Evolutionary conservation across 768 basidiomycete genomes (phyloP).

Genomic region (Xerocomus potaroensis): DNA sequence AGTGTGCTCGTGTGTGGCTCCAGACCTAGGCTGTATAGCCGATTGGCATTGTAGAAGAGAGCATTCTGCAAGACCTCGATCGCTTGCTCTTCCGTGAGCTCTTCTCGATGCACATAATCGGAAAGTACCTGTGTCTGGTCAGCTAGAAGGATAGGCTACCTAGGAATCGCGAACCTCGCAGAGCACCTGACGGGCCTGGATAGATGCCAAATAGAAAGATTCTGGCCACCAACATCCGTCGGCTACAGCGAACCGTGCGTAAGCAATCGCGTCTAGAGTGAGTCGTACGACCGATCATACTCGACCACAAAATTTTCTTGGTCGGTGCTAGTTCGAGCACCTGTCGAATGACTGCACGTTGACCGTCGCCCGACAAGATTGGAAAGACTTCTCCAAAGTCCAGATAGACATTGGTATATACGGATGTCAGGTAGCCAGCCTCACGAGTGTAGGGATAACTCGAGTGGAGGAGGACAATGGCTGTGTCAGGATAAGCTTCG

Average conservation of each 20-base stretch:
- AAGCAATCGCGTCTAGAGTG: not conserved
- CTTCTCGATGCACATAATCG: slow-evolving; percentile 43
- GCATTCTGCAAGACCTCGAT: slow-evolving; percentile 48
- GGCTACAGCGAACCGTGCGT: slow-evolving; percentile 4
- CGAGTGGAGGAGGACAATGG: slow-evolving; percentile 67
- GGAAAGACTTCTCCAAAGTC: slow-evolving; percentile 83
- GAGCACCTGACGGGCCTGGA: slow-evolving; percentile 61
- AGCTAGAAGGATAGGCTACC: slow-evolving; percentile 28
- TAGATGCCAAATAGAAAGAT: slow-evolving; percentile 61
- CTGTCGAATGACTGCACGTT: slow-evolving; percentile 54
- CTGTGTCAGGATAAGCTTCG: slow-evolving; percentile 53
- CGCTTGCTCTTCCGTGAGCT: slow-evolving; percentile 54
- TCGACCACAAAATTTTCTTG: slow-evolving; percentile 80
- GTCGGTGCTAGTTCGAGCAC: slow-evolving; percentile 69
- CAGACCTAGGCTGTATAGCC: slow-evolving; percentile 55
- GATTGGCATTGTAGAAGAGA: slow-evolving; percentile 66
- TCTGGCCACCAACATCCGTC: slow-evolving; percentile 61
- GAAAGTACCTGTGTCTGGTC: slow-evolving; percentile 59
- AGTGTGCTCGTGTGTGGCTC: slow-evolving; percentile 22
- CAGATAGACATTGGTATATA: slow-evolving; percentile 70
- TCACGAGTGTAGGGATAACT: slow-evolving; percentile 78
- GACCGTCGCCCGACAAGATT: slow-evolving; percentile 58
- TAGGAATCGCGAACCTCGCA: slow-evolving; percentile 42
- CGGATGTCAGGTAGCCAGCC: slow-evolving; percentile 69
- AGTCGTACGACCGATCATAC: slow-evolving; percentile 37